Conservation (phyloP, 1,139 yeast species). For the Kodamaea sp. region DNA sequence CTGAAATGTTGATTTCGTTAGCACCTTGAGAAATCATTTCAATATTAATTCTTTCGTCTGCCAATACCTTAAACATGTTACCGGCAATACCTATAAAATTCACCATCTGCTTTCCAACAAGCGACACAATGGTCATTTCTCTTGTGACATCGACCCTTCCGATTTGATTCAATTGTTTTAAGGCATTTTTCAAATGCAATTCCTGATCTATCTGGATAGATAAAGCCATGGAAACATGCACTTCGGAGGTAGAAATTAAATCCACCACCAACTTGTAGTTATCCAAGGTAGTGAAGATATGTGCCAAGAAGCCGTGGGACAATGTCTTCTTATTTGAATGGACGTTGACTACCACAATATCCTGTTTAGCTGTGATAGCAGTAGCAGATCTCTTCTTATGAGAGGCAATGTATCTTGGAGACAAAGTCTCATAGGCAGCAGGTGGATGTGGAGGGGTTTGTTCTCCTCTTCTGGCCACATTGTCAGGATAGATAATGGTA, state of each 20-base stretch:
- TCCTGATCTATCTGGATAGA: conserved; percentile 71
- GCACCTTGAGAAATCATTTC: conserved; percentile 99
- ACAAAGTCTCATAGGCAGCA: conserved; percentile 60
- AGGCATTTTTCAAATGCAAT: conserved; percentile 61
- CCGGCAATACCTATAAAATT: conserved; percentile 97
- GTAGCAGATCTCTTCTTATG: conserved; percentile 80
- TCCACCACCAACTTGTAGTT: conserved; percentile 86
- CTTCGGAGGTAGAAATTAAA: conserved; percentile 94
- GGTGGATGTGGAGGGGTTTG: conserved; percentile 96
- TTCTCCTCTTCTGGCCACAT: conserved; percentile 80
- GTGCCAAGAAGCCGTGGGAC: conserved; percentile 93
- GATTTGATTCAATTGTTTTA: conserved; percentile 71
- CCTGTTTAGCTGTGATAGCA: conserved; percentile 93
- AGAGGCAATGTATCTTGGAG: conserved; percentile 46
- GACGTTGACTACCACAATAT: conserved; percentile 86
- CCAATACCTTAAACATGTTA: conserved; percentile 91
- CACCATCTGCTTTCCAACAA: conserved; percentile 97
- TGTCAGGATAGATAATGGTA: conserved; percentile 91
- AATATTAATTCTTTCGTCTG: conserved; percentile 88
- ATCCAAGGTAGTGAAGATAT: conserved; percentile 84
- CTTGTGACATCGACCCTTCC: conserved; percentile 89
- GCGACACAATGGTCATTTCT: conserved; percentile 85
- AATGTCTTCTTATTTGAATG: conserved; percentile 92
- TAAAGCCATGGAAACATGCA: conserved; percentile 96
- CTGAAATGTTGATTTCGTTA: conserved; percentile 92